A percentile compares a stretch with the other conserved stretches of the same genome.
phyloP scores from a whole-genome alignment of 2,329 filamentous ascomycete species.

The Cryphonectria japonica region DNA sequence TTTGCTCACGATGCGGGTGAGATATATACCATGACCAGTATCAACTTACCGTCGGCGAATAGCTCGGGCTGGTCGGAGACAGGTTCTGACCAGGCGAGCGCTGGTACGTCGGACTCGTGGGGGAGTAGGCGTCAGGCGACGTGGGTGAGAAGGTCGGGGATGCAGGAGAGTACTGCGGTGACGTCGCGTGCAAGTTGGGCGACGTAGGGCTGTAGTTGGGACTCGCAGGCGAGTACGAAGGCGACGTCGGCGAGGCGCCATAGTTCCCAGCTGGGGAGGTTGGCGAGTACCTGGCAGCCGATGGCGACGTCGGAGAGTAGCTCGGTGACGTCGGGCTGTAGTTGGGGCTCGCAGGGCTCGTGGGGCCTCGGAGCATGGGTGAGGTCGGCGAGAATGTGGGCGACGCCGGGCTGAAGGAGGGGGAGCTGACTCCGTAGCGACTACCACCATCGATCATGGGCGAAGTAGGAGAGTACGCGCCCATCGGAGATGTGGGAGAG shows the following conservation, averaged over 20 bases:
- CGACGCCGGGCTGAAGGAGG: slow-evolving; percentile 62
- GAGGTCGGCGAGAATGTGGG: slow-evolving; percentile 68
- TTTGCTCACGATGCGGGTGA: slow-evolving; percentile 35
- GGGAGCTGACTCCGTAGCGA: slow-evolving; percentile 61
- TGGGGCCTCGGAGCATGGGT: slow-evolving; percentile 56
- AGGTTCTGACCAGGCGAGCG: slow-evolving; percentile 56
- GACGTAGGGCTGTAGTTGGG: slow-evolving; percentile 75
- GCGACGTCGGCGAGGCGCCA: slow-evolving; percentile 71
- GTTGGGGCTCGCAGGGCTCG: slow-evolving; percentile 60
- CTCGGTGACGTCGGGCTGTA: slow-evolving; percentile 70
- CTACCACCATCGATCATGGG: slow-evolving; percentile 61
- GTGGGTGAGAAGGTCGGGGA: slow-evolving; percentile 81
- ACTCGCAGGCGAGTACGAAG: slow-evolving; percentile 71
- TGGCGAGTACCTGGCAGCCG: slow-evolving; percentile 62
- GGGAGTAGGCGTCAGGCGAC: slow-evolving; percentile 66
- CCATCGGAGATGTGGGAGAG: slow-evolving; percentile 76
- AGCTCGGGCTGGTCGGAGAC: slow-evolving; percentile 71
- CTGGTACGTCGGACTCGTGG: slow-evolving; percentile 65
- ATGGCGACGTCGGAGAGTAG: slow-evolving; percentile 66
- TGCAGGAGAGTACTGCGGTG: slow-evolving; percentile 68
- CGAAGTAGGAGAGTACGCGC: slow-evolving; percentile 78
- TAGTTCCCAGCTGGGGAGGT: slow-evolving; percentile 73
- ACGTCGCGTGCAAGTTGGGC: slow-evolving; percentile 58
- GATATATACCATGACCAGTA: slow-evolving; percentile 22
- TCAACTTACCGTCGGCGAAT: slow-evolving; percentile 63